Evolutionary conservation across 163 green algal species (phyloP).

Genomic region (Scenedesmus sp.): DNA sequence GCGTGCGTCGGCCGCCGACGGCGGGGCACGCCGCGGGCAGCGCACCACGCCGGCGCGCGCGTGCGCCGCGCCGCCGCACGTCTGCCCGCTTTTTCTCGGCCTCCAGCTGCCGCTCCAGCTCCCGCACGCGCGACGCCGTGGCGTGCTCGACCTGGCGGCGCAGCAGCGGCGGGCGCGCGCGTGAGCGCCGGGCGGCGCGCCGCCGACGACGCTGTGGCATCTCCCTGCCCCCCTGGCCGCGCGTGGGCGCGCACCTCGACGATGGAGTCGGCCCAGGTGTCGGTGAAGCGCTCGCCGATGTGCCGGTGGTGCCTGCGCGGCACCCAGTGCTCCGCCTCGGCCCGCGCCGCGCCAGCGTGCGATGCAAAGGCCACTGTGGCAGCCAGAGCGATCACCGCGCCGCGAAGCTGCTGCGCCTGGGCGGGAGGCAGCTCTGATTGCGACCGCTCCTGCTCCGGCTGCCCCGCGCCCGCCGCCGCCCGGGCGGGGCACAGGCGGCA

Average conservation of each 20-base stretch:
- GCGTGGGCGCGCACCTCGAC: slow-evolving; percentile 49
- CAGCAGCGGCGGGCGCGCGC: background rate
- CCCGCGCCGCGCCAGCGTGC: slow-evolving; percentile 49
- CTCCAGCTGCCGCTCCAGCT: slow-evolving; percentile 35
- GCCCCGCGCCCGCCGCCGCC: too few species aligned
- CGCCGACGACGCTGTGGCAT: too few species aligned
- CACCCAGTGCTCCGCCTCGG: slow-evolving; percentile 54
- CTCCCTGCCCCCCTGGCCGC: too few species aligned
- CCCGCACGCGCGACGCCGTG: slow-evolving; percentile 13
- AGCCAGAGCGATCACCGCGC: slow-evolving; percentile 7
- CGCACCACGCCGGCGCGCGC: too few species aligned
- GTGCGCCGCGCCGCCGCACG: slow-evolving; percentile 7
- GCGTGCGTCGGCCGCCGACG: too few species aligned
- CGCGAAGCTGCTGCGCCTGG: background rate
- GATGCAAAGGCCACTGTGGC: slow-evolving; percentile 5
- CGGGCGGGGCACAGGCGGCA: too few species aligned
- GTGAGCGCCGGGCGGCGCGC: too few species aligned
- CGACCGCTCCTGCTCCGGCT: too few species aligned
- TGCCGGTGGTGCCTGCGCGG: slow-evolving; percentile 56
- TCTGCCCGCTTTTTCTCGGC: slow-evolving; percentile 30
- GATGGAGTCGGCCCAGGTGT: slow-evolving; percentile 58
- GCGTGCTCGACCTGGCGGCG: slow-evolving; percentile 31
- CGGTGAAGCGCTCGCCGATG: slow-evolving; percentile 60
- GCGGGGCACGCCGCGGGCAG: too few species aligned
- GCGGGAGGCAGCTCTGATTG: too few species aligned